Conservation (phyloP, 495 filamentous ascomycete genomes). For the Annulohypoxylon maeteangense region DNA sequence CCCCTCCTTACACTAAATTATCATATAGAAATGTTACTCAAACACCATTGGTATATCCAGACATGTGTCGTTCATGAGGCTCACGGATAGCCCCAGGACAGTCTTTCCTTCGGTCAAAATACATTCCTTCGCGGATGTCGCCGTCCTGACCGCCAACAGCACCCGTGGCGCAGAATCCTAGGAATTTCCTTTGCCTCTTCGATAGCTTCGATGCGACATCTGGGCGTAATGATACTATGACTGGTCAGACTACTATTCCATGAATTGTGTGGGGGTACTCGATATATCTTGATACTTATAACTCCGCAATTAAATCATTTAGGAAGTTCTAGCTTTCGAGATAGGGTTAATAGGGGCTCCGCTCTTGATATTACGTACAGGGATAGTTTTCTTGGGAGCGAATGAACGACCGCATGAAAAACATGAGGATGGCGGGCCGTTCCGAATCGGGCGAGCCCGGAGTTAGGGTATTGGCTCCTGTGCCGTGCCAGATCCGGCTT, state of each 20-base stretch:
- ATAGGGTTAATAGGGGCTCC: neutral
- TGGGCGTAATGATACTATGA: neutral
- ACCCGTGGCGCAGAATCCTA: slow-evolving; percentile 3
- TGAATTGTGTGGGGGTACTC: neutral
- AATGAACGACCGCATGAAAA: slow-evolving; percentile 11
- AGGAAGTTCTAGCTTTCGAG: neutral
- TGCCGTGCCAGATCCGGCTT: slow-evolving; percentile 7
- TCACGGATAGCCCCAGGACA: neutral
- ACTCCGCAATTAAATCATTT: neutral
- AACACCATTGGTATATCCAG: neutral
- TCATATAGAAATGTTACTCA: neutral
- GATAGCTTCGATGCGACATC: neutral
- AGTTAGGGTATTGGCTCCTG: neutral
- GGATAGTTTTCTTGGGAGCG: slow-evolving; percentile 3
- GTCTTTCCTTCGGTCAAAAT: slow-evolving; percentile 1
- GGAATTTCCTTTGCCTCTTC: neutral
- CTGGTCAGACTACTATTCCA: neutral
- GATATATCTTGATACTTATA: neutral
- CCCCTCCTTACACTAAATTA: neutral
- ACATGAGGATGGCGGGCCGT: neutral
- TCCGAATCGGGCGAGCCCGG: slow-evolving; percentile 3
- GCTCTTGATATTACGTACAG: neutral
- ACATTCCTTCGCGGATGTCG: neutral
- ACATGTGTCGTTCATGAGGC: neutral
- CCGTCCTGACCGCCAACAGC: slow-evolving; percentile 1